Base-by-base conservation (phyloP, 1,284 basidiomycete genomes). In the Pisolithus thermaeus region DNA sequence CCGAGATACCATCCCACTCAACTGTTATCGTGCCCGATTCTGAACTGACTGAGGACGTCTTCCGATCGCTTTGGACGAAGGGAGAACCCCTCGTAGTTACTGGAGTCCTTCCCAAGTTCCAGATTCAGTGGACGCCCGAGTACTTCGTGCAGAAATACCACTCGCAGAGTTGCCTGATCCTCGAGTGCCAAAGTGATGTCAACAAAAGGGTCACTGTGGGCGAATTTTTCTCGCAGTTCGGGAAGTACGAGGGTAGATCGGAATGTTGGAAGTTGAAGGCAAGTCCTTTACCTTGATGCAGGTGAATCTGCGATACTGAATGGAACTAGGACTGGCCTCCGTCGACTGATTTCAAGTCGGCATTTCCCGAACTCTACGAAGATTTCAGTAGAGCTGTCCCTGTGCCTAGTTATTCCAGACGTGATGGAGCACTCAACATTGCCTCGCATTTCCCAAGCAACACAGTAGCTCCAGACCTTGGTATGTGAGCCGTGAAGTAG, bases 391-490 rank as follows among this genome's bases (percentile, higher is more conserved):
- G 78, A 14, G 84, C 84, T 1, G 83, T 97, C 1, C 95, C 95
- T 0, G 84, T 92, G 0, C 92, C 92, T 1, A 87, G 87, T 63
- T 94, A 89, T 62, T 90, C 94, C 16, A 77, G 92, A 32, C 81
- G 90, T 40, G 92, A 97, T 60, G 95, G 95, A 2, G 84, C 86
- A 1, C 72, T 89, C 51, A 97, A 97, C 60, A 78, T 97, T 22
- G 89, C 90, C 7, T 85, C 85, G 2, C 87, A 95, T 70, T 95
- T 95, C 66, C 94, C 95, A 0, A 70, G 73, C 7, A 92, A 92
- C 56, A 84, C 87, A 0, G 75, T 94, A 50, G 81, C 83, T 27
- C 93, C 95, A 4, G 95, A 98, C 66, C 79, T 97, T 12, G 94
- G 92, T 63, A 61, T 30, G 74, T 68, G 14, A 36, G 9, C 4